Conservation (phyloP, 2,329 filamentous ascomycete species). For the Aspergillus oerlinghausenensis region DNA sequence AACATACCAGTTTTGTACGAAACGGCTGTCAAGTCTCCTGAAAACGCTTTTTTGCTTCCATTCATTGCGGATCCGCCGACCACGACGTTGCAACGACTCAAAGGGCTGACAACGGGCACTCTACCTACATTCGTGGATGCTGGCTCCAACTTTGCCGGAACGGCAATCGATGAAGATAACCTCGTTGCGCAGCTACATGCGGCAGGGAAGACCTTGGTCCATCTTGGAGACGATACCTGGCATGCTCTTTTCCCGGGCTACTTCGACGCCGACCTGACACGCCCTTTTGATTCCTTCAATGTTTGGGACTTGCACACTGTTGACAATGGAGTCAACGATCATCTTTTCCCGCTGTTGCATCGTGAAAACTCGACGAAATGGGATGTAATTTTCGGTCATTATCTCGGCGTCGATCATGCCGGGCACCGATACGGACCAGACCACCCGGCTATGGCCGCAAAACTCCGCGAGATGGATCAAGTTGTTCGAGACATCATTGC, state of each 20-base stretch:
- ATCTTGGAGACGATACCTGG: slow-evolving; percentile 98
- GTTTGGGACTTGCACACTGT: slow-evolving; percentile 97
- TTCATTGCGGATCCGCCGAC: slow-evolving; percentile 98
- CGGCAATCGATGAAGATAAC: slow-evolving; percentile 91
- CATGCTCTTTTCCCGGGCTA: slow-evolving; percentile 87
- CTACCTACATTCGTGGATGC: slow-evolving; percentile 91
- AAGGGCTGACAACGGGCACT: slow-evolving; percentile 91
- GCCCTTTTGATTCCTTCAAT: slow-evolving; percentile 93
- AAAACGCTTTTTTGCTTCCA: slow-evolving; percentile 82
- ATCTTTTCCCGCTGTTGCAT: slow-evolving; percentile 73
- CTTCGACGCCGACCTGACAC: slow-evolving; percentile 81
- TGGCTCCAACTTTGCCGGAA: slow-evolving; percentile 92
- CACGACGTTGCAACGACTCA: slow-evolving; percentile 83
- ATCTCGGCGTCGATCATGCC: slow-evolving; percentile 92
- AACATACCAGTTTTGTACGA: slow-evolving; percentile 84
- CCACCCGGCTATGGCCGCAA: slow-evolving; percentile 85
- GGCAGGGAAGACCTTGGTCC: slow-evolving; percentile 73
- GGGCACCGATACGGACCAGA: slow-evolving; percentile 94
- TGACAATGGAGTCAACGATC: slow-evolving; percentile 88
- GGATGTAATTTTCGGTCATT: slow-evolving; percentile 94
- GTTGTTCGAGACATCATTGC: slow-evolving; percentile 69
- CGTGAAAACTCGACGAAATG: slow-evolving; percentile 63
- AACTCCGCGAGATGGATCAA: slow-evolving; percentile 84
- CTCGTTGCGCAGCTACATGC: slow-evolving; percentile 60
- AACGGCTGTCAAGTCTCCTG: slow-evolving; percentile 66